phyloP scores from a whole-genome alignment of 179 eudicot species.

The Corrigiola litoralis region DNA sequence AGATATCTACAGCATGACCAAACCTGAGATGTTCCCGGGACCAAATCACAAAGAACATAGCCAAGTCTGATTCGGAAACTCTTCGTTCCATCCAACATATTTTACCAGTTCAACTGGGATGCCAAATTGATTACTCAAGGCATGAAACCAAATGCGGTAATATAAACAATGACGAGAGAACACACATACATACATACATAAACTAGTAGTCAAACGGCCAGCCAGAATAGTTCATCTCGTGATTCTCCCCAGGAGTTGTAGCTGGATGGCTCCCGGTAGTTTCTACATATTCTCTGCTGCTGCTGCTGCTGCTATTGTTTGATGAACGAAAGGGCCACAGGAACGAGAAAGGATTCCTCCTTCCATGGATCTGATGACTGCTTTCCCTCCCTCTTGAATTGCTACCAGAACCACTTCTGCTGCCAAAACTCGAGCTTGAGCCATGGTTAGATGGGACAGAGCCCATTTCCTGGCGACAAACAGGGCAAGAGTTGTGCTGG shows the following conservation, averaged over 20 bases:
- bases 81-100: conserved; percentile 26
- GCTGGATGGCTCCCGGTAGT: conserved; percentile 28
- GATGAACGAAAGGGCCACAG: conserved; percentile 79
- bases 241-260: conserved; percentile 23
- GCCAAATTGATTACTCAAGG: conserved; percentile 14
- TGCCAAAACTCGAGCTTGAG: conserved; percentile 28
- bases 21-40: conserved; percentile 13
- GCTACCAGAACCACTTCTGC: conserved; percentile 28
- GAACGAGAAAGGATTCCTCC: conserved; percentile 59
- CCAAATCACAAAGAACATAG: conserved; percentile 12
- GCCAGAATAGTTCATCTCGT: conserved; percentile 35
- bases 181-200: conserved; percentile 6
- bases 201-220: conserved; percentile 66
- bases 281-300: conserved; percentile 20
- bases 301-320: conserved; percentile 18
- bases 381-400: conserved; percentile 33
- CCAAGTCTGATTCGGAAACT: conserved; percentile 11
- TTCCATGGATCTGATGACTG: conserved; percentile 33
- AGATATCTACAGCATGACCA: conserved; percentile 19
- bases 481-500: conserved; percentile 71
- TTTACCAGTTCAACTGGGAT: conserved; percentile 23
- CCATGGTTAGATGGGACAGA: conserved; percentile 21
- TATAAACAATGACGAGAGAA: background rate
- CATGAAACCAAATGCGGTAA: conserved; percentile 15
- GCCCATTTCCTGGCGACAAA: conserved; percentile 45